These are phyloP conservation scores for Globisporangium parvum DNA, from an alignment of 352 stramenopile genomes.

Conservation along the genomic window DNA sequence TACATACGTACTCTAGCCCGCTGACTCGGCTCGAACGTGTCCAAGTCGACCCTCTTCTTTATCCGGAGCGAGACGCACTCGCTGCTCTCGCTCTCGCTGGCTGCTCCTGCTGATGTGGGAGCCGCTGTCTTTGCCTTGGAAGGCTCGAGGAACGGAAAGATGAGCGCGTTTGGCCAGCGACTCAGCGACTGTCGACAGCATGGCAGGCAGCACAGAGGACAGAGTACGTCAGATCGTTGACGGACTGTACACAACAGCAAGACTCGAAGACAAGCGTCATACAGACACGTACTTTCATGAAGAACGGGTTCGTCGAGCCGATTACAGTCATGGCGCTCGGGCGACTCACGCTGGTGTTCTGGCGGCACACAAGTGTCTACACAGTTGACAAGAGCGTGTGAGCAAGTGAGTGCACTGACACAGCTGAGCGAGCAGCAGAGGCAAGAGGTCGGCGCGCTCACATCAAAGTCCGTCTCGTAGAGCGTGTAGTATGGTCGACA, in stretches of 20 bases:
- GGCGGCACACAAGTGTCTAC: conserved; percentile 44
- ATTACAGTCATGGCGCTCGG: conserved; percentile 54
- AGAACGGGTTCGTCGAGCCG: conserved; percentile 85
- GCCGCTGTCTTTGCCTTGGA: conserved; percentile 8
- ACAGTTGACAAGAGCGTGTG: neutral
- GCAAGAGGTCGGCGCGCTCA: conserved; percentile 8
- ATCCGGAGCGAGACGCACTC: conserved; percentile 46
- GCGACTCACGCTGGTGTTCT: conserved; percentile 44
- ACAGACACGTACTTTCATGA: conserved; percentile 56
- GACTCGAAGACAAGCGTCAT: neutral
- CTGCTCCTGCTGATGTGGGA: neutral
- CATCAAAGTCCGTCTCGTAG: conserved; percentile 83
- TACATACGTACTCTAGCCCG: conserved; percentile 8
- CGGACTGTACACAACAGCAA: no score
- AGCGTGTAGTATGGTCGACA: conserved; percentile 84
- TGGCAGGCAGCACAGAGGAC: neutral
- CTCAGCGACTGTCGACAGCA: conserved; percentile 36
- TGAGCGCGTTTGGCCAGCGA: conserved; percentile 71
- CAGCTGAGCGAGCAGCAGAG: no score
- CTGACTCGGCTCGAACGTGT: conserved; percentile 27
- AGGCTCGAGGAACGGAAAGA: conserved; percentile 69
- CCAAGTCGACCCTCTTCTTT: conserved; percentile 45
- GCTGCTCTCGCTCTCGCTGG: conserved; percentile 20
- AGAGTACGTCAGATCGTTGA: neutral
- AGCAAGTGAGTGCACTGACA: neutral